Conservation (phyloP, 164 flowering plant genomes). For the Kingdonia uniflora region DNA sequence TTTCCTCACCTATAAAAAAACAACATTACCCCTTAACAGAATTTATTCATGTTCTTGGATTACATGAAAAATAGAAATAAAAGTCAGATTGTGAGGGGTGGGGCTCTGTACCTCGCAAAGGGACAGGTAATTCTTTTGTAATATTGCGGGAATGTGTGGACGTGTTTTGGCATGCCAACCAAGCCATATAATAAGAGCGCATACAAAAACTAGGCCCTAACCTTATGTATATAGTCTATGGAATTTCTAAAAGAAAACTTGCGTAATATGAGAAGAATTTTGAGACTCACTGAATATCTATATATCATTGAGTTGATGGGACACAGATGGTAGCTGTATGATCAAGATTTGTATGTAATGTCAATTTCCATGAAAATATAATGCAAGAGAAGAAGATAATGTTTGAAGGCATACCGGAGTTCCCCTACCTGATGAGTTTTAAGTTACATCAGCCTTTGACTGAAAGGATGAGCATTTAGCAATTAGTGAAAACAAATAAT, state of each 20-base stretch:
- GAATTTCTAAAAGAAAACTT: too few species aligned
- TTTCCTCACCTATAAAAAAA: conserved; percentile 51
- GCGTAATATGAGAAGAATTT: background rate
- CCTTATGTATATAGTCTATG: too few species aligned
- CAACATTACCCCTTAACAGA: background rate
- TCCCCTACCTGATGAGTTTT: conserved; percentile 3
- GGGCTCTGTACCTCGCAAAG: too few species aligned
- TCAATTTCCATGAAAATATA: background rate
- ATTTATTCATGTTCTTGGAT: too few species aligned
- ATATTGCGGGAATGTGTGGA: too few species aligned
- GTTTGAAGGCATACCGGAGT: conserved; percentile 15
- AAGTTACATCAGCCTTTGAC: conserved; percentile 18
- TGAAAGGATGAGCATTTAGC: conserved; percentile 13
- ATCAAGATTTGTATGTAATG: conserved; percentile 1
- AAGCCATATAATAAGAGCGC: too few species aligned
- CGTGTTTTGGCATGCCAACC: too few species aligned
- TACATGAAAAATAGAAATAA: too few species aligned
- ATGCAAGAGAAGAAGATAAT: background rate
- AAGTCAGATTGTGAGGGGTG: too few species aligned
- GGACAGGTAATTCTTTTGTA: too few species aligned
- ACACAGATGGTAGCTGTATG: conserved; percentile 34
- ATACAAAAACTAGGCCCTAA: too few species aligned
- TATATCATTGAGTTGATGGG: conserved; percentile 21
- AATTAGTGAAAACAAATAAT: too few species aligned
- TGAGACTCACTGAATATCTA: conserved; percentile 42